These are phyloP conservation scores for Falciphora oryzae DNA, from an alignment of 2,329 filamentous ascomycete species.

Conservation along the genomic window DNA sequence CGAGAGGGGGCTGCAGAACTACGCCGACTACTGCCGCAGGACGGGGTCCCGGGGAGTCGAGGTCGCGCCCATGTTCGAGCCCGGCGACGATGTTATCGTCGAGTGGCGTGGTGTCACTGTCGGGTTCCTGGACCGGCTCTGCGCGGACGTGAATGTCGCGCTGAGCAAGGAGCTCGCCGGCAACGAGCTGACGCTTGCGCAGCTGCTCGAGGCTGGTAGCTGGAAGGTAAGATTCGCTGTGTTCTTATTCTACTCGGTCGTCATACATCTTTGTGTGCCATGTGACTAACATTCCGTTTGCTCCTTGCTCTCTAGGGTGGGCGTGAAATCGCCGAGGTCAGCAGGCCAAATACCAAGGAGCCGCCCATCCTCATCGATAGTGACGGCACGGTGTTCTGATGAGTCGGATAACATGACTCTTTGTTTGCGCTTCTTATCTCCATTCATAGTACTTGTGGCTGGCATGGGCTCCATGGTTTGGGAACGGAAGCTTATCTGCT, in stretches of 20 bases:
- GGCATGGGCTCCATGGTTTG: neutral
- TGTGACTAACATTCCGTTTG: neutral
- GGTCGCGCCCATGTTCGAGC: conserved; percentile 53
- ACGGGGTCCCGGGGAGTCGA: conserved; percentile 58
- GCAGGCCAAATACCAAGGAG: conserved; percentile 91
- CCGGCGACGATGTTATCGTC: conserved; percentile 55
- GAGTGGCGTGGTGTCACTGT: conserved; percentile 62
- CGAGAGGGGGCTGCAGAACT: conserved; percentile 39
- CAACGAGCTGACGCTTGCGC: conserved; percentile 69
- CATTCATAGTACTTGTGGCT: neutral
- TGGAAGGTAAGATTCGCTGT: conserved; percentile 71
- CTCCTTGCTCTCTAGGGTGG: conserved; percentile 55
- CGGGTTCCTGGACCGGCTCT: conserved; percentile 51
- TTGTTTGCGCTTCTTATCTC: neutral
- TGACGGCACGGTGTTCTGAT: conserved; percentile 82
- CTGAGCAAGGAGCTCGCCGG: conserved; percentile 61
- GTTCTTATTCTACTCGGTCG: conserved; percentile 14
- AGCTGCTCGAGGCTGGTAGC: conserved; percentile 90
- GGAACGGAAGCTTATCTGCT: neutral
- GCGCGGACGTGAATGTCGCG: conserved; percentile 50
- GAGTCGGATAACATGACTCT: neutral
- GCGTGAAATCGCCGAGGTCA: conserved; percentile 91
- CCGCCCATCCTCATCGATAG: conserved; percentile 94
- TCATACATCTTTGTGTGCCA: conserved; percentile 2
- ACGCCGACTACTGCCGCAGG: conserved; percentile 60